Evolutionary conservation across 2,329 filamentous ascomycete genomes (phyloP).

Genomic region (Incumbomyces lentus): DNA sequence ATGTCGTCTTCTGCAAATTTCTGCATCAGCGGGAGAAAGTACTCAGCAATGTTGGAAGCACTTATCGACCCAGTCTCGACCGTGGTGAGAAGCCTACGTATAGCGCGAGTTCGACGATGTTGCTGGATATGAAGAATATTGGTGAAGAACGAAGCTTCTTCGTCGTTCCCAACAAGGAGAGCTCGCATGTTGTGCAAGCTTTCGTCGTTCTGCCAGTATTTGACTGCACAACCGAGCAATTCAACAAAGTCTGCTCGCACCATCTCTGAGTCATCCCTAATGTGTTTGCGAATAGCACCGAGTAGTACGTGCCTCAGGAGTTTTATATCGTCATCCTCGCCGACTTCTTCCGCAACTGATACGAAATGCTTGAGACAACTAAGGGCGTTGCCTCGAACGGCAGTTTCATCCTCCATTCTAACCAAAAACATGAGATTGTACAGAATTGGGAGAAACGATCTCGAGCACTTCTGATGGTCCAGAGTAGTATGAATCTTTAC

Average conservation of each 20-base stretch:
- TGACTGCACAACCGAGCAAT: slow-evolving; percentile 68
- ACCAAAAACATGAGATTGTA: slow-evolving; percentile 87
- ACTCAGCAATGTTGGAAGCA: slow-evolving; percentile 69
- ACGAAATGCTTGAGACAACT: slow-evolving; percentile 71
- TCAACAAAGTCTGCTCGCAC: slow-evolving; percentile 73
- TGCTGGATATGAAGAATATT: slow-evolving; percentile 87
- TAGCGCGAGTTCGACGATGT: slow-evolving; percentile 70
- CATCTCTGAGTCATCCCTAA: slow-evolving; percentile 68
- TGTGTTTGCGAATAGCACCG: slow-evolving; percentile 64
- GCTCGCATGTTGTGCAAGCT: slow-evolving; percentile 63
- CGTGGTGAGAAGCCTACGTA: slow-evolving; percentile 63
- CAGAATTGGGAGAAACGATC: slow-evolving; percentile 66
- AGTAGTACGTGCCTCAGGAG: slow-evolving; percentile 51
- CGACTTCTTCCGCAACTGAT: slow-evolving; percentile 44
- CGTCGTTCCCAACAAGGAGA: slow-evolving; percentile 61
- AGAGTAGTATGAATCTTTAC: slow-evolving; percentile 55
- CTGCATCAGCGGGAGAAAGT: slow-evolving; percentile 84
- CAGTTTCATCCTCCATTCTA: slow-evolving; percentile 75
- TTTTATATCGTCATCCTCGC: slow-evolving; percentile 44
- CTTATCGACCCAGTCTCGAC: slow-evolving; percentile 55
- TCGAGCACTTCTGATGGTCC: slow-evolving; percentile 49
- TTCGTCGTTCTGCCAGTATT: slow-evolving; percentile 57
- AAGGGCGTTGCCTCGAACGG: slow-evolving; percentile 73
- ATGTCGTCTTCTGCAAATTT: slow-evolving; percentile 83
- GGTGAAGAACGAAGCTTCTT: slow-evolving; percentile 79